Percentiles rank a stretch among this genome's conserved stretches.
Conservation (phyloP, 768 basidiomycete genomes). For the Royoungia palumana region DNA sequence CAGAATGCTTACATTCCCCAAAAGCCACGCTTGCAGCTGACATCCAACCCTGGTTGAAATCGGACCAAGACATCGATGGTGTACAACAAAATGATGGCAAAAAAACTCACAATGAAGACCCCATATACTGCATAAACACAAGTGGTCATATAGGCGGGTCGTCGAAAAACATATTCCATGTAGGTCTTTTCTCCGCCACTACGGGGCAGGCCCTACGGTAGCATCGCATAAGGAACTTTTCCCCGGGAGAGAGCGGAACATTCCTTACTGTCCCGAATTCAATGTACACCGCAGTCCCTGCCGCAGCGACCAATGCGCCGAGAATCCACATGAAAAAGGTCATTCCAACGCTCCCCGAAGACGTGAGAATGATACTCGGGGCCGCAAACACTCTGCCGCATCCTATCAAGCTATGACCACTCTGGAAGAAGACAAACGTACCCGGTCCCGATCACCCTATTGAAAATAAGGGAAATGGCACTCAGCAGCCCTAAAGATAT, state of each 20-base stretch:
- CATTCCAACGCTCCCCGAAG: constrained; percentile 69
- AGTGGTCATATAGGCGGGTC: constrained; percentile 58
- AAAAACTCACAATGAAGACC: constrained; percentile 48
- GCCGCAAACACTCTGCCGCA: constrained; percentile 62
- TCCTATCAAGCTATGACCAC: neutral
- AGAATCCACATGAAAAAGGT: constrained; percentile 68
- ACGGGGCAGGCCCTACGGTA: constrained; percentile 56
- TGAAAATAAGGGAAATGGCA: constrained; percentile 67
- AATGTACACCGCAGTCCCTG: constrained; percentile 70
- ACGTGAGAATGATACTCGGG: constrained; percentile 61
- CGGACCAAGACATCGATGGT: neutral
- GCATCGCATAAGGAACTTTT: neutral
- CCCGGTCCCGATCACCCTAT: constrained; percentile 75
- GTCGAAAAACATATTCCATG: constrained; percentile 64
- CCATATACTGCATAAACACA: constrained; percentile 58
- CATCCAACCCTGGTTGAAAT: constrained; percentile 46
- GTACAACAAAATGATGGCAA: neutral
- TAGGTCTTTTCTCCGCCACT: constrained; percentile 79
- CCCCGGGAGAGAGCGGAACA: neutral
- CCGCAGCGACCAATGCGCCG: constrained; percentile 59
- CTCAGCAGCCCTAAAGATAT: constrained; percentile 34
- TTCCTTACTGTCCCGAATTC: constrained; percentile 64
- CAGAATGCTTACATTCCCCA: constrained; percentile 57
- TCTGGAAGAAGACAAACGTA: constrained; percentile 21
- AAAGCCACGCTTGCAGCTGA: constrained; percentile 63